A percentile compares a stretch with the other conserved stretches of the same genome.
phyloP scores from a whole-genome alignment of 139 green algal species.

The Coelastrella sp. region DNA sequence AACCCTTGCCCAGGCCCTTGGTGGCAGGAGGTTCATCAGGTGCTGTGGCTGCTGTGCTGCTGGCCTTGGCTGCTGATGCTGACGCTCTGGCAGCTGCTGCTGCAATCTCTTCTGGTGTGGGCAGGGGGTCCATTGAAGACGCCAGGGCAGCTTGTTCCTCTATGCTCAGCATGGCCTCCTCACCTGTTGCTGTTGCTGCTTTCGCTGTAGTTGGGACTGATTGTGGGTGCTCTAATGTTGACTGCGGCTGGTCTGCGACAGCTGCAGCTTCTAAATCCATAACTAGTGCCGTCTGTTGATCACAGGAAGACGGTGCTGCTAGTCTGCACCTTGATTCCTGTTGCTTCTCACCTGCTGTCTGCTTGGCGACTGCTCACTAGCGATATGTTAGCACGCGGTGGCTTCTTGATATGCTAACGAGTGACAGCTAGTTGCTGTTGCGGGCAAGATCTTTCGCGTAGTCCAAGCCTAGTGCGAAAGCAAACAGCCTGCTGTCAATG shows the following conservation, averaged over 20 bases:
- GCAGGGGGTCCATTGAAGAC: not conserved
- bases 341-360: no score
- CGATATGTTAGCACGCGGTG: no score
- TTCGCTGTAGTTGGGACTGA: not conserved
- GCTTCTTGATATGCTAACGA: no score
- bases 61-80: not conserved
- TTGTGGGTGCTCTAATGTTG: no score
- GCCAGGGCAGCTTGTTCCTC: not conserved
- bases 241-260: no score
- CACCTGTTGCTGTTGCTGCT: not conserved
- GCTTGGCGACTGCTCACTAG: no score
- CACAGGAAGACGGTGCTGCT: not conserved
- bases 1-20: constrained; percentile 30
- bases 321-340: no score
- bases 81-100: not conserved
- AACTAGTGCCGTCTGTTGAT: not conserved
- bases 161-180: no score
- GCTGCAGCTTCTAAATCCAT: not conserved
- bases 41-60: not conserved
- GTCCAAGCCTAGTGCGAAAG: constrained; percentile 57
- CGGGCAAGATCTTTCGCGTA: no score
- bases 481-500: constrained; percentile 66
- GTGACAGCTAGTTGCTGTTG: not conserved
- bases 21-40: not conserved
- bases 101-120: constrained; percentile 33